Evolutionary conservation across 2,329 filamentous ascomycete species (phyloP).

Genomic region (Pochonia chlamydosporia): DNA sequence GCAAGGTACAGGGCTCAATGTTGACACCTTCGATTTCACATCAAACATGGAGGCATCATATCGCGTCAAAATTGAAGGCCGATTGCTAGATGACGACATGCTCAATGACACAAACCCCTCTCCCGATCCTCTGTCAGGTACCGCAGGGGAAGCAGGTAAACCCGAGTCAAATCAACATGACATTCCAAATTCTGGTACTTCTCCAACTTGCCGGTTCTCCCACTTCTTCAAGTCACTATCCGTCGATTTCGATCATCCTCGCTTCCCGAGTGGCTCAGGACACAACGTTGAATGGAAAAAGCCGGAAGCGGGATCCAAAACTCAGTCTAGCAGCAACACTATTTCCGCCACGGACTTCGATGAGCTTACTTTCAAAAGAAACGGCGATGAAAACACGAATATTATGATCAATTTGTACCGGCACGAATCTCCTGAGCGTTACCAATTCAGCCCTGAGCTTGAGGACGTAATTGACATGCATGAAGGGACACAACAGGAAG

Average conservation of each 20-base stretch:
- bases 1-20: conserved; percentile 66
- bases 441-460: conserved; percentile 69
- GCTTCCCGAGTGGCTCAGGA: conserved; percentile 48
- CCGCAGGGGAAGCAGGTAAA: background rate
- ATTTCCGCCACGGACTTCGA: conserved; percentile 76
- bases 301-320: conserved; percentile 52
- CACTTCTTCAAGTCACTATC: conserved; percentile 79
- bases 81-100: conserved; percentile 66
- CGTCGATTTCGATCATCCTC: conserved; percentile 64
- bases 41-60: conserved; percentile 74
- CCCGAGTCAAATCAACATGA: conserved; percentile 45
- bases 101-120: background rate
- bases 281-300: conserved; percentile 81
- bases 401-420: conserved; percentile 80
- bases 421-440: conserved; percentile 82
- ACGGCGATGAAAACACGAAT: conserved; percentile 87
- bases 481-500: conserved; percentile 81
- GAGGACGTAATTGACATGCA: conserved; percentile 80
- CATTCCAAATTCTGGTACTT: conserved; percentile 17
- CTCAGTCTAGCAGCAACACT: conserved; percentile 26
- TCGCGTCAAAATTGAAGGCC: conserved; percentile 86
- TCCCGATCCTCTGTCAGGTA: no score
- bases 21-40: conserved; percentile 76
- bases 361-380: conserved; percentile 83
- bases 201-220: conserved; percentile 50